Base-by-base conservation (phyloP, 768 basidiomycete species). In the Chlorophyllum brunneum region DNA sequence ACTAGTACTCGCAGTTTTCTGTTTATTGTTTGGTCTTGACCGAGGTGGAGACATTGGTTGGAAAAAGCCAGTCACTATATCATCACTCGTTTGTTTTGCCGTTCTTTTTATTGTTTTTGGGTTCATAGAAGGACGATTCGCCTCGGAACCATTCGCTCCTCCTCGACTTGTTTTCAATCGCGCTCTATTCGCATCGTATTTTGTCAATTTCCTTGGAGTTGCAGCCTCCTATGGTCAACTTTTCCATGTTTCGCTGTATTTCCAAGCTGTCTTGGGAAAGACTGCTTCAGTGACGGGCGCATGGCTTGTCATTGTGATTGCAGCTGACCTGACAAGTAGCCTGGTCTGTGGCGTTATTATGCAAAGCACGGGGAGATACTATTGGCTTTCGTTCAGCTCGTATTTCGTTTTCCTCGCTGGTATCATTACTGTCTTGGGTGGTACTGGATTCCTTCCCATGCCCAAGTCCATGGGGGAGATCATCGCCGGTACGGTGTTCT, bases 91-190 rank as follows among this genome's bases (percentile, higher is more conserved):
- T 1, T 63, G 61, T 8, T 77, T 70, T 31, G 54, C 57, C 3
- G 27, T 69, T 20, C 64, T 67, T 29, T 67, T 68, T 47, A 37
- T 69, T 1, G 37, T 72, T 4, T 82, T 85, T 54, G 62, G 60
- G 1, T 55, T 67, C 44, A 65, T 83, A 46, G 82, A 86, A 62
- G 65, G 72, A 57, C 61, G 68, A 33, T 65, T 75, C 40, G 81
- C 82, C 0, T 63, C 62, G 13, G 82, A 84, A 61, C 82, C 83
- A 3, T 79, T 85, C 56, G 80, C 79, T 1, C 83, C 83, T 0
- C 67, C 67, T 50, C 68, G 75, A 16, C 81, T 86, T 61, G 72
- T 83, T 38, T 64, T 72, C 46, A 73, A 78, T 59, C 67, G 65
- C 3, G 64, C 75, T 15, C 70, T 84, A 16, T 67, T 82, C 31